Base-by-base conservation (phyloP, 164 flowering plant species). In the Saururus chinensis region DNA sequence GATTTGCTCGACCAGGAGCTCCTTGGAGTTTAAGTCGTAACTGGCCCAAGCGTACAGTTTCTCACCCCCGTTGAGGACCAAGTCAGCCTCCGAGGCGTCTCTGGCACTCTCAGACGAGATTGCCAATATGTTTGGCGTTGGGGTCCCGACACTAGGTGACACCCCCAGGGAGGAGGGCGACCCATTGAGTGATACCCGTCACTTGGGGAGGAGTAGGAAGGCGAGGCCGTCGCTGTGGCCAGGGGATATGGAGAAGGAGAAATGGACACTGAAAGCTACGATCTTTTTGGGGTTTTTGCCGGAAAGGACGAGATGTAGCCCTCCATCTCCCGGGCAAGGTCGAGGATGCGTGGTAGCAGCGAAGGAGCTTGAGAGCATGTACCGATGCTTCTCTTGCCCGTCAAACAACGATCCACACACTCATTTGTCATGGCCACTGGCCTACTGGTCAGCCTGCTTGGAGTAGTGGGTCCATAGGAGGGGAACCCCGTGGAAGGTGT, bases 11-110 rank as follows among this genome's bases (percentile, higher is more conserved):
- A 88, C 80, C 64, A 87, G 90, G 40, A 91, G 57, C 40, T 74
- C 63, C 56, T 75, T 80, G 4, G 82, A 81, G 53, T 78, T 76
- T 8, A 86, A 85, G 61, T 84, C 81, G 57, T 92, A 92, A 71
- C 85, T 88, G 26, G 88, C 76, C 96, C 95, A 88, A 53, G 81
- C 80, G 40, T 78, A 74, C 70, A 84, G 54, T 53, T 63, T 83
- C 23, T 74, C 67, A 14, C 87, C 93, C 65, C 77, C 75, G 49
- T 71, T 82, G 56, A 81, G 65, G 19, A 71, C 75, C 76, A 82
- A 68, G 63, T 73, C 65, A 22, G 69, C 35, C 7, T 75, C 70
- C 2, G 92, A 81, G 45, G 69, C 74, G 66, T 81, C 84, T 21
- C 72, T 72, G 21, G 63, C 67, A 66, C 49, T 71, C 77, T 16